Base-by-base conservation (phyloP, 2,329 filamentous ascomycete species). In the Aspergillus ibericus region DNA sequence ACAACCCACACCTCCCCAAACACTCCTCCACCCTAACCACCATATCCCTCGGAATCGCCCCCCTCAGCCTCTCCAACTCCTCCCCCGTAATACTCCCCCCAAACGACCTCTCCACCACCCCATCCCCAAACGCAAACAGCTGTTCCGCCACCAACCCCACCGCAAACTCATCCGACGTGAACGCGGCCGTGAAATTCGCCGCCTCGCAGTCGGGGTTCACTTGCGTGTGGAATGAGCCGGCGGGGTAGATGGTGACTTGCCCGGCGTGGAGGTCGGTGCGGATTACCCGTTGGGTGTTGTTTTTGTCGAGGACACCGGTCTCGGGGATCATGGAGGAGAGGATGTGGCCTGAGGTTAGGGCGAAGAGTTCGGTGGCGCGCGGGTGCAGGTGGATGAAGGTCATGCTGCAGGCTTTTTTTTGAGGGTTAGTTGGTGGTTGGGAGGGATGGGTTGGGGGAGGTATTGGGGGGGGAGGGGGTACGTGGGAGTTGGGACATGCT, bases 141-240 rank as follows among this genome's bases (percentile, higher is more conserved):
- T 68, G 59, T 7, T 56, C 22, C 1, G 65, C 65, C 18, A 68
- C 65, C 38, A 68, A 4, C 0, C 63, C 53, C 34, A 66, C 60
- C 0, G 66, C 63, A 55, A 65, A 65, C 44, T 69, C 65, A 10
- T 68, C 67, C 0, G 56, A 55, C 0, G 35, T 67, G n/a, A 69
- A 66, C 1, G 66, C 63, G 7, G 66, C 67, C 20, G 66, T 56
- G 38, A 68, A 69, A 27, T 62, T 64, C 25, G 67, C 66, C 1
- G 66, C 53, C 55, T 65, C 63, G 36, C 67, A 69, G 34, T 69
- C 62, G 15, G 65, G 67, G 40, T 69, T 68, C 48, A 69, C 62
- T 58, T 68, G 66, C 36, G 65, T 66, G 51, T 69, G 66, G 40
- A 69, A 69, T 22, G 63, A 68, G 0, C 67, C 65, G 5, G 63